Evolutionary conservation across 116 monocot genomes (phyloP), one percentile per base, ranked within the genome.

Genomic region (Phalaenopsis hybrid): DNA sequence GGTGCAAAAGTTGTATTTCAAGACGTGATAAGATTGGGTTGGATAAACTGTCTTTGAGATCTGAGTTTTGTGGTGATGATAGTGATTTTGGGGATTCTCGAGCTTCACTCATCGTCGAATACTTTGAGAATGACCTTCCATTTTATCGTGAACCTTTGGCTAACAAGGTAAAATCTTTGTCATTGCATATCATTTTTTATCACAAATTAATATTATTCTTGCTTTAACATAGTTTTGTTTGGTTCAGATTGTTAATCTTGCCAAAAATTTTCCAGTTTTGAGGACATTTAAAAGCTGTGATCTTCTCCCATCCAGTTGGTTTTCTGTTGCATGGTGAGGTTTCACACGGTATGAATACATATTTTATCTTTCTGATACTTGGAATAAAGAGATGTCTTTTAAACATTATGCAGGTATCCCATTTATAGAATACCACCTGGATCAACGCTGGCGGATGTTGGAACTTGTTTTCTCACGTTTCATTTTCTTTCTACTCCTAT

Each of bases 281-380:
- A 91, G 77, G 82, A 89, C 88, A 11, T 55, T 89, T 48, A 89
- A 86, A 83, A 94, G 94, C 84, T 94, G 89, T 88, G 91, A 94
- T 87, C 84, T 96, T 78, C 82, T 85, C 23, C 89, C 92, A 57
- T 33, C 87, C 8, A 96, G 94, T 82, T 96, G 96, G 94, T 84
- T 96, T 74, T 96, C 96, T 85, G 89, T 96, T 77, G 94, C 96
- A 86, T 96, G 96, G 96, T 95, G 79, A 59, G 82, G n/a, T 21
- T 82, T 81, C 15, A 57, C 16, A 33, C 34, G 51, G 20, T 52
- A 12, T 52, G 33, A 65, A 23, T 65, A 21, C 3, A 75, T 17
- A 6, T 75, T 0, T 20, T 43, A 15, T 75, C 44, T 75, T 45
- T 72, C 7, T 72, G 31, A 72, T 72, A 11, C 45, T 18, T 44